These are phyloP conservation scores for Cutaneotrichosporon mucoides DNA, from an alignment of 1,284 basidiomycete genomes.

Conservation along the genomic window DNA sequence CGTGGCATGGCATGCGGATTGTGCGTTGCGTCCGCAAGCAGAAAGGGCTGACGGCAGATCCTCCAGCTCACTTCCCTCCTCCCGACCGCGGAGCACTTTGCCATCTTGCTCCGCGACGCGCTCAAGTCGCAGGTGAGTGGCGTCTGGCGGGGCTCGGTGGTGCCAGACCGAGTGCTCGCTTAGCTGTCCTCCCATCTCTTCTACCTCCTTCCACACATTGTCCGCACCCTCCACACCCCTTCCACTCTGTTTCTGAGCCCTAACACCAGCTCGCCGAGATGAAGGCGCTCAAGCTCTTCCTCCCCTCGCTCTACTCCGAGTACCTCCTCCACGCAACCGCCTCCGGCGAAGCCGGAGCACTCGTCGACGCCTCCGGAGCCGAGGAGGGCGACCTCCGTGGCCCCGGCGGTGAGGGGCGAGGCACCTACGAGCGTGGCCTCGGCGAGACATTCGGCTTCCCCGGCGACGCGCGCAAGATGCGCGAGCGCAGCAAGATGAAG, in stretches of 20 bases:
- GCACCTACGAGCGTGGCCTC: conserved; percentile 71
- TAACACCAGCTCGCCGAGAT: conserved; percentile 69
- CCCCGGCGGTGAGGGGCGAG: conserved; percentile 51
- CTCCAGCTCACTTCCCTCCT: conserved; percentile 94
- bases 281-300: conserved; percentile 88
- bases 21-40: conserved; percentile 54
- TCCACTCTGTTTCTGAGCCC: too few relatives aligned
- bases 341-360: conserved; percentile 3
- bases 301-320: conserved; percentile 92
- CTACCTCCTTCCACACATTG: too few relatives aligned
- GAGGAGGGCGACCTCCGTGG: conserved; percentile 55
- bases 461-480: conserved; percentile 88
- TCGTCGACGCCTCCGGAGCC: conserved; percentile 17
- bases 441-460: conserved; percentile 87
- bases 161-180: too few relatives aligned
- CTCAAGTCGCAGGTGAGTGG: conserved; percentile 68
- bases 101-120: conserved; percentile 78
- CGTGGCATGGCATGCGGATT: conserved; percentile 95
- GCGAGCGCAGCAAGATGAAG: conserved; percentile 96
- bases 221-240: too few relatives aligned
- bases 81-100: conserved; percentile 92
- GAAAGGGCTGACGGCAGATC: conserved; percentile 57
- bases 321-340: conserved; percentile 57
- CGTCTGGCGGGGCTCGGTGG: neutral
- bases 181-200: too few relatives aligned